Evolutionary conservation across 495 filamentous ascomycete species (phyloP).

Genomic region (Aspergillus steynii): DNA sequence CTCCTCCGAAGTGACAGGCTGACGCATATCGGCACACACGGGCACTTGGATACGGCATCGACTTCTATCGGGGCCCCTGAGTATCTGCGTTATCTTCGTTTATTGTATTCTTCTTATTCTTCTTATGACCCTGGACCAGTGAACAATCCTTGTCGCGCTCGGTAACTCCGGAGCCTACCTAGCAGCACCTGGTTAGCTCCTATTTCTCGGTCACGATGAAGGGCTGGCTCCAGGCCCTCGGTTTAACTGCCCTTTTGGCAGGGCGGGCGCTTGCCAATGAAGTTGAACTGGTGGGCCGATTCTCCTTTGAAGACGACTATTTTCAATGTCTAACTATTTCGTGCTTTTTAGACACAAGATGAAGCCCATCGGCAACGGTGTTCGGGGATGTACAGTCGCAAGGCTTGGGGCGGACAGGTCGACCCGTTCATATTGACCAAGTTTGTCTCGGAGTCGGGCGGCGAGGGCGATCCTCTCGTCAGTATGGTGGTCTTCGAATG

Average conservation of each 20-base stretch:
- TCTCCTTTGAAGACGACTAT: background rate
- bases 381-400: slow-evolving; percentile 94
- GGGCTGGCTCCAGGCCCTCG: slow-evolving; percentile 50
- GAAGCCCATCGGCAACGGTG: slow-evolving; percentile 82
- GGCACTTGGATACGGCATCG: background rate
- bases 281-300: slow-evolving; percentile 58
- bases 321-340: slow-evolving; percentile 19
- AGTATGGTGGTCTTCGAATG: slow-evolving; percentile 94
- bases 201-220: slow-evolving; percentile 48
- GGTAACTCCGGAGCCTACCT: slow-evolving; percentile 29
- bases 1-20: slow-evolving; percentile 7
- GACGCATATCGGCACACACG: background rate
- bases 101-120: slow-evolving; percentile 5
- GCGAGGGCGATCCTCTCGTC: slow-evolving; percentile 68
- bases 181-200: slow-evolving; percentile 22
- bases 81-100: background rate
- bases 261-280: slow-evolving; percentile 60
- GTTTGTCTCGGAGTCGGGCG: slow-evolving; percentile 64
- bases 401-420: slow-evolving; percentile 82
- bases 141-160: slow-evolving; percentile 12
- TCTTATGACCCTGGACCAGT: slow-evolving; percentile 15
- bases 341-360: slow-evolving; percentile 62
- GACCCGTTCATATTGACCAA: slow-evolving; percentile 88
- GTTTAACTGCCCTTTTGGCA: slow-evolving; percentile 52
- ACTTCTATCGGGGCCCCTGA: background rate